A percentile compares a stretch with the other conserved stretches of the same genome.
phyloP scores from a whole-genome alignment of 768 basidiomycete species.

The Trametes coccinea region DNA sequence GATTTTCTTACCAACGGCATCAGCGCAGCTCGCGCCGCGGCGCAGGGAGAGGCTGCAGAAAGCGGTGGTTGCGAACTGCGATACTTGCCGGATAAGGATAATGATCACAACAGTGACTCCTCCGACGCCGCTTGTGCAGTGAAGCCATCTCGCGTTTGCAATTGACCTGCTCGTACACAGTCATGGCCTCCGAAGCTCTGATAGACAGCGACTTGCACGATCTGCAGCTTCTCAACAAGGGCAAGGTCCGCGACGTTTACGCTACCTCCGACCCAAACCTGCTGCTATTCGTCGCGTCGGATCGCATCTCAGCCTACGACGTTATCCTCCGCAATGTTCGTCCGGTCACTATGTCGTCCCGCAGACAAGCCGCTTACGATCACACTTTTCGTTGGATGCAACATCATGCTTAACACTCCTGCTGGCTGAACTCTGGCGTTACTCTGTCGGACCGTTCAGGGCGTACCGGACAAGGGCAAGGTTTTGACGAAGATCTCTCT shows the following conservation, averaged over 20 bases:
- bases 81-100: constrained; percentile 7
- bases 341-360: constrained; percentile 21
- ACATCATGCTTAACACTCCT: not conserved
- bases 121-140: not conserved
- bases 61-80: not conserved
- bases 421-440: not conserved
- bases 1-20: too few relatives aligned
- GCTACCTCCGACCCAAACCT: constrained; percentile 64
- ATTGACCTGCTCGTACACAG: not conserved
- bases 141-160: not conserved
- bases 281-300: constrained; percentile 91
- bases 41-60: too few relatives aligned
- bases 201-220: constrained; percentile 57
- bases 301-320: constrained; percentile 97
- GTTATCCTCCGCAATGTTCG: constrained; percentile 91
- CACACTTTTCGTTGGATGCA: not conserved
- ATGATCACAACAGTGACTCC: not conserved
- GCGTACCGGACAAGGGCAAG: constrained; percentile 91
- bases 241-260: constrained; percentile 98
- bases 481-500: constrained; percentile 87
- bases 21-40: too few relatives aligned
- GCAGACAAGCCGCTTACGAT: not conserved
- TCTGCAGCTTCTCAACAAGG: constrained; percentile 75
- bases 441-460: constrained; percentile 46
- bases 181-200: constrained; percentile 30